These are phyloP conservation scores for Fusarium praegraminearum DNA, from an alignment of 2,329 filamentous ascomycete species.

Conservation along the genomic window DNA sequence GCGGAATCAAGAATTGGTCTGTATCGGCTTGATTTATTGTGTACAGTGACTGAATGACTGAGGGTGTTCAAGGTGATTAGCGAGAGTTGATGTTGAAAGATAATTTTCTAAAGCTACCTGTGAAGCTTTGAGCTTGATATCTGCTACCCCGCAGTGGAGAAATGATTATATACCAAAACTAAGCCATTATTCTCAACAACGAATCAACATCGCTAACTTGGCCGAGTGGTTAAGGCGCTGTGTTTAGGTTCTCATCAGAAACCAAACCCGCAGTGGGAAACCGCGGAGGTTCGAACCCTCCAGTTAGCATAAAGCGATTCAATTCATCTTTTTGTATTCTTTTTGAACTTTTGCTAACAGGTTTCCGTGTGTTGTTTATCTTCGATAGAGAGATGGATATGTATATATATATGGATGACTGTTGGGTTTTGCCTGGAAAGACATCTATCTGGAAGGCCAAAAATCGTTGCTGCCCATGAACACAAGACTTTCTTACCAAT, in stretches of 20 bases:
- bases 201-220: conserved; percentile 43
- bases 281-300: conserved; percentile 45
- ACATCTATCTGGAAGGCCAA: no score
- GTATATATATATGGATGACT: neutral
- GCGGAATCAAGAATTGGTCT: neutral
- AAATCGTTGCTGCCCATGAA: no score
- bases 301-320: conserved; percentile 38
- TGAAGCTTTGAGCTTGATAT: conserved; percentile 32
- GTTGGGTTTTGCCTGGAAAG: neutral
- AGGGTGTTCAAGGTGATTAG: neutral
- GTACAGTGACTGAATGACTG: neutral
- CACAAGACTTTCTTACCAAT: neutral
- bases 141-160: neutral
- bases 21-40: neutral
- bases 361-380: neutral
- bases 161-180: accelerated
- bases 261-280: conserved; percentile 45
- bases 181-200: accelerated
- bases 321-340: neutral
- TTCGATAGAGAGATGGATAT: no score
- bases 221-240: conserved; percentile 45
- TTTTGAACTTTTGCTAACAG: neutral
- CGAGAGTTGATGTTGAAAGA: conserved; percentile 29
- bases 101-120: conserved; percentile 36
- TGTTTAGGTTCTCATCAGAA: conserved; percentile 43